Evolutionary conservation across 305 asterid species (phyloP).

Genomic region (Coffea humblotiana): DNA sequence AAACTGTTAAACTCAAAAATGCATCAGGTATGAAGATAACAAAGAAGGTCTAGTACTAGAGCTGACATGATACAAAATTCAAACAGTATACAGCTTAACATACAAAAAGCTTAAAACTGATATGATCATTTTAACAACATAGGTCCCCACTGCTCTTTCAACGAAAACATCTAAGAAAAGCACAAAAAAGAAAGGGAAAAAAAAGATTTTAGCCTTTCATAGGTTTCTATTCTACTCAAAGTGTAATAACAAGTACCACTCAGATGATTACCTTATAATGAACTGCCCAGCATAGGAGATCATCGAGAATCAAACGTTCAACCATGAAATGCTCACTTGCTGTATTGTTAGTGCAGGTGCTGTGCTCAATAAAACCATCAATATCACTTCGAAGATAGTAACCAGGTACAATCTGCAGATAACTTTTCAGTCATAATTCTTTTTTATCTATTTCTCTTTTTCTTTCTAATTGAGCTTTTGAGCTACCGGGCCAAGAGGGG

Average conservation of each 20-base stretch:
- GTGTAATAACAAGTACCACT: conserved; percentile 8
- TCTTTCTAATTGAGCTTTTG: neutral
- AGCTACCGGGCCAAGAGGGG: neutral
- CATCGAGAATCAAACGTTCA: conserved; percentile 85
- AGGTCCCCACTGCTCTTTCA: neutral
- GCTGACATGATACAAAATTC: neutral
- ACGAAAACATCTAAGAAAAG: neutral
- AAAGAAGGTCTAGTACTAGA: neutral
- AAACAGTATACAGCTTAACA: neutral
- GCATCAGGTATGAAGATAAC: neutral
- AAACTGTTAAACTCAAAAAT: neutral
- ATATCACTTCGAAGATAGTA: conserved; percentile 86
- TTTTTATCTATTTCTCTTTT: neutral
- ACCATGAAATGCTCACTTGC: conserved; percentile 98
- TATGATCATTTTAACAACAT: neutral
- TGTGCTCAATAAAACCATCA: conserved; percentile 84
- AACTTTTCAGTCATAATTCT: conserved; percentile 19
- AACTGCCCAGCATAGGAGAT: conserved; percentile 83
- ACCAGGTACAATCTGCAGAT: conserved; percentile 94
- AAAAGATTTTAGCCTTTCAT: neutral
- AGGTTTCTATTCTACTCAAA: conserved; percentile 6
- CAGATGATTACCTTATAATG: conserved; percentile 69
- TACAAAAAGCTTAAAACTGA: neutral
- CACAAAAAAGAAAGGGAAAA: neutral
- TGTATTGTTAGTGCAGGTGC: conserved; percentile 89